These are phyloP conservation scores for Datisca glomerata DNA, from an alignment of 306 rosid genomes.

Conservation along the genomic window DNA sequence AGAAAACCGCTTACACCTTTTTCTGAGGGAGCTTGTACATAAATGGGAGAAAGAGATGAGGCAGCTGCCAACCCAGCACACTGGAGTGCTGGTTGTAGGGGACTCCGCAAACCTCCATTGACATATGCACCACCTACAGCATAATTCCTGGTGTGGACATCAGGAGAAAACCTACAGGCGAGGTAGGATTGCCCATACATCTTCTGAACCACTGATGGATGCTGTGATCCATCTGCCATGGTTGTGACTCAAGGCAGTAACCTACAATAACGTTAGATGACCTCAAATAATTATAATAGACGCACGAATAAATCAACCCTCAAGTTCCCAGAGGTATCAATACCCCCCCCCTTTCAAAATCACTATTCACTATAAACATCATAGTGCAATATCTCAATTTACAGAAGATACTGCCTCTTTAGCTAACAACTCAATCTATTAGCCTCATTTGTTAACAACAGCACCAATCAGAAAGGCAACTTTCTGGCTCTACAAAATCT, in stretches of 20 bases:
- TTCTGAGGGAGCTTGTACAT: conserved; percentile 57
- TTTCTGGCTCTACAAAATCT: too few relatives aligned
- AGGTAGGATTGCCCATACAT: conserved; percentile 52
- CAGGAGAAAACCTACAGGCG: conserved; percentile 49
- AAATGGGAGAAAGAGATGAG: conserved; percentile 22
- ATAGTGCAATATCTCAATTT: too few relatives aligned
- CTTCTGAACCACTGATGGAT: conserved; percentile 69
- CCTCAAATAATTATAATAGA: conserved; percentile 1
- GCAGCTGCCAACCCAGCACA: conserved; percentile 28
- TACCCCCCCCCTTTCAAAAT: too few relatives aligned
- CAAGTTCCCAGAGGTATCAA: neutral
- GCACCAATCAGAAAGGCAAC: too few relatives aligned
- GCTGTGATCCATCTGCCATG: conserved; percentile 56
- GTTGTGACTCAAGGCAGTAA: conserved; percentile 24
- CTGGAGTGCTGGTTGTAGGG: conserved; percentile 15
- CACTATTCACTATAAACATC: too few relatives aligned
- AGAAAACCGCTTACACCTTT: conserved; percentile 43
- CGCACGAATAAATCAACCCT: neutral
- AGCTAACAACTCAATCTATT: too few relatives aligned
- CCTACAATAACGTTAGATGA: conserved; percentile 23
- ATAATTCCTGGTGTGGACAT: conserved; percentile 19
- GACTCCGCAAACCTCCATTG: conserved; percentile 32
- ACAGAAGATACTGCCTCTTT: too few relatives aligned
- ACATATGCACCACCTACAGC: conserved; percentile 13
- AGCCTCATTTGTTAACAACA: too few relatives aligned